Conservation (phyloP, 768 basidiomycete genomes). For the Pluteus cervinus region DNA sequence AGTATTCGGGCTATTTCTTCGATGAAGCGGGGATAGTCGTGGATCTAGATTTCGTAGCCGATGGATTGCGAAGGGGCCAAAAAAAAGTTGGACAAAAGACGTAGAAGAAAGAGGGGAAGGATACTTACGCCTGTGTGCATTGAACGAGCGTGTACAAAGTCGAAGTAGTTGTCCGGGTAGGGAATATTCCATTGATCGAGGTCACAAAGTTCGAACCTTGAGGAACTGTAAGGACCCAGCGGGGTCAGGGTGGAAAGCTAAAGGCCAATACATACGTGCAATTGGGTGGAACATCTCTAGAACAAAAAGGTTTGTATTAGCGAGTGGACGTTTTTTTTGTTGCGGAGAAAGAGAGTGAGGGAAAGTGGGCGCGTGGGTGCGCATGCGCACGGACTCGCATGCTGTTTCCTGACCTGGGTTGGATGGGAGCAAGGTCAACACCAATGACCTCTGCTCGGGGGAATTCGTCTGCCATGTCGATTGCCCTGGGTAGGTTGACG, state of each 20-base stretch:
- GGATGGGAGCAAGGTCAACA: constrained; percentile 67
- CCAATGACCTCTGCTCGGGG: constrained; percentile 61
- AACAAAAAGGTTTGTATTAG: constrained; percentile 12
- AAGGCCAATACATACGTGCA: constrained; percentile 56
- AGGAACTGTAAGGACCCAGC: constrained; percentile 6
- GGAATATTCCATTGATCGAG: constrained; percentile 55
- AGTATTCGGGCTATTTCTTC: constrained; percentile 60
- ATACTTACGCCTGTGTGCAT: constrained; percentile 58
- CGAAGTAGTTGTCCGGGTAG: constrained; percentile 57
- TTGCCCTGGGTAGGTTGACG: constrained; percentile 40
- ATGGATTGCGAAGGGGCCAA: constrained; percentile 1
- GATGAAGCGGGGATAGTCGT: constrained; percentile 54
- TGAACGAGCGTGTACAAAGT: constrained; percentile 65
- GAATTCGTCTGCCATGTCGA: constrained; percentile 72
- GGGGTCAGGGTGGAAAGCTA: not conserved
- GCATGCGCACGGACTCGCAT: not conserved
- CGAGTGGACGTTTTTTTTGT: too few relatives aligned
- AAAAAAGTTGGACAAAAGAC: constrained; percentile 1
- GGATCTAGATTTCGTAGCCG: constrained; percentile 36
- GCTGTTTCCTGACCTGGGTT: constrained; percentile 46
- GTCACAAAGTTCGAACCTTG: constrained; percentile 68
- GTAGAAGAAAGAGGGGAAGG: constrained; percentile 4
- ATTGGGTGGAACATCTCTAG: constrained; percentile 59
- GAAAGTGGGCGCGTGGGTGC: not conserved
- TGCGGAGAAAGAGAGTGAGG: too few relatives aligned